These are phyloP conservation scores for Chytriomyces hyalinus DNA, from an alignment of 192 early-diverging fungal genomes.

Conservation along the genomic window DNA sequence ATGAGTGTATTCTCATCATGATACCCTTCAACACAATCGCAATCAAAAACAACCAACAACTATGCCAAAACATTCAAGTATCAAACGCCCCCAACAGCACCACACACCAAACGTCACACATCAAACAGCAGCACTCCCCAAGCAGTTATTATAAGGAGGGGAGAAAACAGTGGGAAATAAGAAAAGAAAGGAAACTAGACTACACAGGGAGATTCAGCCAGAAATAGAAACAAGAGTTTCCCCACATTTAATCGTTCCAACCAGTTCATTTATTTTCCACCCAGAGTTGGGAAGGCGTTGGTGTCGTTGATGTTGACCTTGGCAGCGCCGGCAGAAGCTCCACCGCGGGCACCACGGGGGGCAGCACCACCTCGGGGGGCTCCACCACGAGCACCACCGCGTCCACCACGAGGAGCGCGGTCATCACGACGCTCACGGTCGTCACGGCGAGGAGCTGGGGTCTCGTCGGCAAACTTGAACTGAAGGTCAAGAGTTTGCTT, in stretches of 20 bases:
- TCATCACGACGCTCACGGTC: constrained; percentile 55
- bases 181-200: too few relatives aligned
- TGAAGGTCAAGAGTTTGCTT: constrained; percentile 80
- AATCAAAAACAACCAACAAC: too few relatives aligned
- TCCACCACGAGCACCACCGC: constrained; percentile 65
- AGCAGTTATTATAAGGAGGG: too few relatives aligned
- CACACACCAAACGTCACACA: too few relatives aligned
- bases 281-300: constrained; percentile 51
- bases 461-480: constrained; percentile 76
- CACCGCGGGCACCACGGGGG: constrained; percentile 28
- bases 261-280: constrained; percentile 37
- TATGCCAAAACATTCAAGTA: too few relatives aligned
- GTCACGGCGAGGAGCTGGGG: constrained; percentile 32
- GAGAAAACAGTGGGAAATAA: too few relatives aligned
- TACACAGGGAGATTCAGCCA: too few relatives aligned
- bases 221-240: too few relatives aligned
- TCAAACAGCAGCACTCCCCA: too few relatives aligned
- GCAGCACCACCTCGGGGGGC: constrained; percentile 52
- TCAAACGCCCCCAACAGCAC: too few relatives aligned
- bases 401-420: constrained; percentile 57
- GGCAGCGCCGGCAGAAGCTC: constrained; percentile 4
- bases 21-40: too few relatives aligned
- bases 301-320: constrained; percentile 48
- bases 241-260: not conserved
- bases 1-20: too few relatives aligned